These are phyloP conservation scores for Tolypocladium ophioglossoides DNA, from an alignment of 2,329 filamentous ascomycete genomes.

Conservation along the genomic window DNA sequence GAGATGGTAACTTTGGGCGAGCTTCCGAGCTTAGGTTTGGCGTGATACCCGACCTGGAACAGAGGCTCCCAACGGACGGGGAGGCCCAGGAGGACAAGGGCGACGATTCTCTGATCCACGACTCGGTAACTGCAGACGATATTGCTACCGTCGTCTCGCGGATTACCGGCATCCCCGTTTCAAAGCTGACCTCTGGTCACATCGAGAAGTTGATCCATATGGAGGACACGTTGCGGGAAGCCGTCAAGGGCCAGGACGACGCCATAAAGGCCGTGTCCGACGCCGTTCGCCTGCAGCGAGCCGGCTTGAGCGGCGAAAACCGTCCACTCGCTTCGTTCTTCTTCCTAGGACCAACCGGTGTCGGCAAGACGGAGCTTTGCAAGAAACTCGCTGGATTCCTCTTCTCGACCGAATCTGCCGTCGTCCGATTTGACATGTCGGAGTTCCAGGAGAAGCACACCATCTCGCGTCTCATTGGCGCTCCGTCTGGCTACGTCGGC, in stretches of 20 bases:
- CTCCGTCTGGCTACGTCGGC: slow-evolving; percentile 88
- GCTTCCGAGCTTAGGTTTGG: slow-evolving; percentile 90
- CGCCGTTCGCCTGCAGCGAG: slow-evolving; percentile 86
- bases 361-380: slow-evolving; percentile 94
- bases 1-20: slow-evolving; percentile 77
- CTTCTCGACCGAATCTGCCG: slow-evolving; percentile 83
- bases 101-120: slow-evolving; percentile 63
- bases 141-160: slow-evolving; percentile 87
- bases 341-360: slow-evolving; percentile 93
- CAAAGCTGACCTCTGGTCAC: slow-evolving; percentile 85
- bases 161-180: slow-evolving; percentile 85
- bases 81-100: slow-evolving; percentile 25
- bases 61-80: slow-evolving; percentile 68
- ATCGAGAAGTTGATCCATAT: slow-evolving; percentile 92
- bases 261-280: slow-evolving; percentile 85
- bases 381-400: slow-evolving; percentile 91
- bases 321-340: slow-evolving; percentile 89
- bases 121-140: slow-evolving; percentile 90
- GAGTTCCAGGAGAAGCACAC: slow-evolving; percentile 98
- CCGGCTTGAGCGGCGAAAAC: slow-evolving; percentile 85
- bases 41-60: slow-evolving; percentile 71
- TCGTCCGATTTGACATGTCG: slow-evolving; percentile 93
- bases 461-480: slow-evolving; percentile 82
- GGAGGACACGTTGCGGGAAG: slow-evolving; percentile 78
- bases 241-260: slow-evolving; percentile 87